Evolutionary conservation across 192 early-diverging fungal genomes (phyloP).

Genomic region (Backusella tarrabulga): DNA sequence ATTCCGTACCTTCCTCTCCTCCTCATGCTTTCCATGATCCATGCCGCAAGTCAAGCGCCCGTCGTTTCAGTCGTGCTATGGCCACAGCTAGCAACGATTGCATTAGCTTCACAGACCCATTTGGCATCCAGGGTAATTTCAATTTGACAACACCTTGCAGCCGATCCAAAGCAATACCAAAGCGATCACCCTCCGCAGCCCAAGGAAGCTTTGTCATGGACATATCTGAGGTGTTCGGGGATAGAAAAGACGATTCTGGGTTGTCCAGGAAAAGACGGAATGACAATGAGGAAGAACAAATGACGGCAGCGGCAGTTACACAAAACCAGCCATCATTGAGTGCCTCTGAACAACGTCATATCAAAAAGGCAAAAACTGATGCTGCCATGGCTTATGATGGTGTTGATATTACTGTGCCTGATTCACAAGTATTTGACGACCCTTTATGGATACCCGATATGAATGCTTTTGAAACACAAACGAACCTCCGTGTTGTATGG

Average conservation of each 20-base stretch:
- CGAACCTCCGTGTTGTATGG: constrained; percentile 20
- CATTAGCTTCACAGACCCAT: not conserved
- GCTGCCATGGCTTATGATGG: constrained; percentile 18
- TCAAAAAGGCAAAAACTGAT: constrained; percentile 14
- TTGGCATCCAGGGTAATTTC: not conserved
- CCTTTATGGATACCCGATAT: constrained; percentile 19
- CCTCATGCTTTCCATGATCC: not conserved
- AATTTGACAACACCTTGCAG: constrained; percentile 3
- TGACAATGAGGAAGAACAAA: constrained; percentile 9
- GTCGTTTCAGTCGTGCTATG: constrained; percentile 8
- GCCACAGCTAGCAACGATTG: constrained; percentile 1
- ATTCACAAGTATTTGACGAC: constrained; percentile 10
- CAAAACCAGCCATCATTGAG: constrained; percentile 1
- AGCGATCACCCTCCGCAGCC: not conserved
- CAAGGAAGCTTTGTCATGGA: constrained; percentile 7
- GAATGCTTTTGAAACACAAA: constrained; percentile 13
- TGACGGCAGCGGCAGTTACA: not conserved
- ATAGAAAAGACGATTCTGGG: not conserved
- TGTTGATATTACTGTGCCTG: constrained; percentile 19
- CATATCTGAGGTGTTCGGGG: not conserved
- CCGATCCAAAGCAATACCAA: not conserved
- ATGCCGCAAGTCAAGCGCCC: constrained; percentile 4
- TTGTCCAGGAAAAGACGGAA: constrained; percentile 17
- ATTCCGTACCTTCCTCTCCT: not conserved
- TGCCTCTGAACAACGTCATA: not conserved